phyloP scores from a whole-genome alignment of 108 stramenopile species.

The Cyclostephanos invisitatus region DNA sequence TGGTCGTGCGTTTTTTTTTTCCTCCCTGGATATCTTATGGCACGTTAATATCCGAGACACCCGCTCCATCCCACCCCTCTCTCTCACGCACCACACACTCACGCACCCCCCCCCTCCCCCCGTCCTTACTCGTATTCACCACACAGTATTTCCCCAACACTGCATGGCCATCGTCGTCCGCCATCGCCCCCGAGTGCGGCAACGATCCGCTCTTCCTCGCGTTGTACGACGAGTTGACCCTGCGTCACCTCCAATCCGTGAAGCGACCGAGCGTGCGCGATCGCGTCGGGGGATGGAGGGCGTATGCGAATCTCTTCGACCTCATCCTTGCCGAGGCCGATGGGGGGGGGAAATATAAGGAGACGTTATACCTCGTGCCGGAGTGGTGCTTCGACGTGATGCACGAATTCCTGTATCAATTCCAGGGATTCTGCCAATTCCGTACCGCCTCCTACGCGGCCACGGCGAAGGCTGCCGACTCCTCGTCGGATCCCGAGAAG shows the following conservation, averaged over 20 bases:
- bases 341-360: not conserved
- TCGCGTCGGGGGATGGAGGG: conserved; percentile 89
- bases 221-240: conserved; percentile 83
- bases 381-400: conserved; percentile 98
- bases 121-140: too few relatives aligned
- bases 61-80: too few relatives aligned
- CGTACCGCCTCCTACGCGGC: conserved; percentile 72
- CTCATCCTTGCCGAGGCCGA: conserved; percentile 65
- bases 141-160: conserved; percentile 75
- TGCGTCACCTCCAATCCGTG: conserved; percentile 84
- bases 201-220: conserved; percentile 84
- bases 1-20: too few relatives aligned
- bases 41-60: too few relatives aligned
- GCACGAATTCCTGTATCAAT: conserved; percentile 98
- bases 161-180: conserved; percentile 84
- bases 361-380: conserved; percentile 80
- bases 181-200: conserved; percentile 83
- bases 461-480: conserved; percentile 66
- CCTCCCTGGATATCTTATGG: too few relatives aligned
- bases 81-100: too few relatives aligned
- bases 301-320: conserved; percentile 87
- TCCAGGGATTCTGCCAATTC: conserved; percentile 98
- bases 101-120: too few relatives aligned
- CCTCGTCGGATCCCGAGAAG: conserved; percentile 48
- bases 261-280: conserved; percentile 78